Percentiles rank a stretch among this genome's conserved stretches.
Evolutionary conservation across 2,329 filamentous ascomycete species (phyloP).

Genomic region (Fusarium xyrophilum): DNA sequence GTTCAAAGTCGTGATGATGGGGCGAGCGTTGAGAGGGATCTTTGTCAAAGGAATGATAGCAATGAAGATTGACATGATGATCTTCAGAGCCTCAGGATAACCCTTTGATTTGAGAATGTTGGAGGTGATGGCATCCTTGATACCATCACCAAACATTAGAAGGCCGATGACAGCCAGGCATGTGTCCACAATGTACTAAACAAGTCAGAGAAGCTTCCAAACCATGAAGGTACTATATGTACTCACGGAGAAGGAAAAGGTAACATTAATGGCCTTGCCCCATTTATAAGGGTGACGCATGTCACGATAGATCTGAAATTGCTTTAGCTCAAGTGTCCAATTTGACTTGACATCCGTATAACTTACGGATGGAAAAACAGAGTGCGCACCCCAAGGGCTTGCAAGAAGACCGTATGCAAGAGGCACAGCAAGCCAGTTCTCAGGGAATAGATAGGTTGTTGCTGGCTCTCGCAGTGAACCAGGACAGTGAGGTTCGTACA

Average conservation of each 20-base stretch:
- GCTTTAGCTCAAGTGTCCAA: neutral
- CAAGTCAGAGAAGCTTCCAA: neutral
- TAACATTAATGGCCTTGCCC: constrained; percentile 73
- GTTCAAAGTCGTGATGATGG: constrained; percentile 86
- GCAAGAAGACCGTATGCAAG: constrained; percentile 90
- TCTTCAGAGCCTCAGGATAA: constrained; percentile 76
- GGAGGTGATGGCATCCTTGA: constrained; percentile 86
- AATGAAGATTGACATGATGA: constrained; percentile 84
- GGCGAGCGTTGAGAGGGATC: constrained; percentile 87
- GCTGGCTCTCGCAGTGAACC: constrained; percentile 86
- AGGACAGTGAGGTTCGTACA: constrained; percentile 78
- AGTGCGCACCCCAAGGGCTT: constrained; percentile 71
- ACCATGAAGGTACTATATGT: neutral
- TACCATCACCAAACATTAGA: constrained; percentile 93
- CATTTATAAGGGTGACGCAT: constrained; percentile 84
- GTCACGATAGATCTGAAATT: constrained; percentile 62
- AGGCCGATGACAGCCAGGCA: constrained; percentile 83
- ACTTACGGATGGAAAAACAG: constrained; percentile 78
- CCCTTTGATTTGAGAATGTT: constrained; percentile 80
- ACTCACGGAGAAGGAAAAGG: constrained; percentile 83
- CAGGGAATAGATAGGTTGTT: constrained; percentile 79
- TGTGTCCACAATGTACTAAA: constrained; percentile 77
- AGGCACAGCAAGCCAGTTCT: constrained; percentile 85
- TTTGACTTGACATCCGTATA: neutral
- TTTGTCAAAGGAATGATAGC: constrained; percentile 95